A percentile compares a stretch with the other conserved stretches of the same genome.
phyloP scores from a whole-genome alignment of 2,329 filamentous ascomycete genomes.

The Aspergillus neoniger region DNA sequence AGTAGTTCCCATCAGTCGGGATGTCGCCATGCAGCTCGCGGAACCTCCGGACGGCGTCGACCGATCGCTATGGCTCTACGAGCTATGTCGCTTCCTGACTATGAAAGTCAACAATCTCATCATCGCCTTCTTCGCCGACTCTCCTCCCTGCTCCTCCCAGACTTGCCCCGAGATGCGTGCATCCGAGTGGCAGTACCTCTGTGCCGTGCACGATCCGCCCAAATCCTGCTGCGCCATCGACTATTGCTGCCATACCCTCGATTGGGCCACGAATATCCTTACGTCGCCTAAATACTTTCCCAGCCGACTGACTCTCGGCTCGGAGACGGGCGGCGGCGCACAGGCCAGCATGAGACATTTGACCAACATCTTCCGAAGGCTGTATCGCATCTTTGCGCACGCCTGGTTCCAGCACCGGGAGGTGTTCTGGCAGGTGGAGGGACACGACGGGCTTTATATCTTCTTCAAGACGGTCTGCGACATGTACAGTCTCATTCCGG shows the following conservation, averaged over 20 bases:
- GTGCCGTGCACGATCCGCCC: constrained; percentile 93
- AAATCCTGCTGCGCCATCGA: constrained; percentile 98
- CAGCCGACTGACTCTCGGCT: constrained; percentile 69
- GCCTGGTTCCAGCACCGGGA: constrained; percentile 97
- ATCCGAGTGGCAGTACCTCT: constrained; percentile 98
- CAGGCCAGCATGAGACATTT: constrained; percentile 64
- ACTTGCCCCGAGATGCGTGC: constrained; percentile 99
- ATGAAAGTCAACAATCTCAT: constrained; percentile 92
- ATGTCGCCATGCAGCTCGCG: constrained; percentile 73
- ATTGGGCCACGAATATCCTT: constrained; percentile 94
- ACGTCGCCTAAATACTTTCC: constrained; percentile 96
- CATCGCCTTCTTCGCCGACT: constrained; percentile 88
- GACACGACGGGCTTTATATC: constrained; percentile 86
- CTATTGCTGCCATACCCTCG: constrained; percentile 97
- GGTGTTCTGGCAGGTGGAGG: constrained; percentile 93
- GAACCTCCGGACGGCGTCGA: constrained; percentile 80
- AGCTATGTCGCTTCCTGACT: constrained; percentile 93
- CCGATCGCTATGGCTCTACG: constrained; percentile 91
- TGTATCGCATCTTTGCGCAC: constrained; percentile 96
- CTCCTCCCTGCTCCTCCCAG: constrained; percentile 79
- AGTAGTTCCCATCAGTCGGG: constrained; percentile 71
- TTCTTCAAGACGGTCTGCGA: constrained; percentile 98
- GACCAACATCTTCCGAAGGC: constrained; percentile 88
- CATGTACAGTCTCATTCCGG: constrained; percentile 80
- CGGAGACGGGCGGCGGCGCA: constrained; percentile 43